Percentiles rank a stretch among this genome's conserved stretches.
Conservation (phyloP, 2,329 filamentous ascomycete species). For the Pestalotiopsis sp. region DNA sequence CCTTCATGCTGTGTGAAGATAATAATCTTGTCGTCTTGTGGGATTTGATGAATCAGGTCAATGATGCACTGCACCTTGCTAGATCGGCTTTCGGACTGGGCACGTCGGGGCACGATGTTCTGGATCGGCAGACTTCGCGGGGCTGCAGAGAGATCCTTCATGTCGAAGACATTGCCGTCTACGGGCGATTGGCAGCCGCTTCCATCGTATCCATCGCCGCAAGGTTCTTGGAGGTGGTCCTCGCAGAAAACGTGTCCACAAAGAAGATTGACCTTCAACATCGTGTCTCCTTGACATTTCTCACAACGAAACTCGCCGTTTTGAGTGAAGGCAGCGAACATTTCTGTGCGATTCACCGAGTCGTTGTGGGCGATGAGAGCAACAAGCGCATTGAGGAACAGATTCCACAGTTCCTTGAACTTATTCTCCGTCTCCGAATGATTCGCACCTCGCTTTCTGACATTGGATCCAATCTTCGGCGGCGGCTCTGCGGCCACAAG, state of each 20-base stretch:
- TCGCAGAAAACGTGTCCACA: conserved; percentile 1
- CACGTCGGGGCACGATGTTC: neutral
- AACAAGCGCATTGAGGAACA: neutral
- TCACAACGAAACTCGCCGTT: neutral
- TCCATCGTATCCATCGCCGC: conserved; percentile 17
- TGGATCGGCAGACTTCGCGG: neutral
- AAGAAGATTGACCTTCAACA: conserved; percentile 2
- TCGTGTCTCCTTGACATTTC: conserved; percentile 15
- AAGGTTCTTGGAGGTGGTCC: conserved; percentile 9
- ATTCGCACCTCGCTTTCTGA: conserved; percentile 2
- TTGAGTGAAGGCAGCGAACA: neutral
- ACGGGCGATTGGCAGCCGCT: conserved; percentile 17
- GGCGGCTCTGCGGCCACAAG: neutral
- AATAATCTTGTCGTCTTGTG: conserved; percentile 28
- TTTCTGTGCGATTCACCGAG: neutral
- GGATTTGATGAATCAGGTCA: conserved; percentile 17
- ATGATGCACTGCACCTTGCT: conserved; percentile 26
- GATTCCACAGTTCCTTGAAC: conserved; percentile 1
- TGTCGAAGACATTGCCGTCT: conserved; percentile 9
- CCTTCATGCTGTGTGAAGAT: conserved; percentile 39
- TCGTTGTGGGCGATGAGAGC: neutral
- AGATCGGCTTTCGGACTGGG: neutral
- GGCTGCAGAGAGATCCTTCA: conserved; percentile 8
- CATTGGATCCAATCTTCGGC: neutral
- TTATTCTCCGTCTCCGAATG: neutral